phyloP scores from a whole-genome alignment of 352 stramenopile genomes.

The Globisporangium apiculatum region DNA sequence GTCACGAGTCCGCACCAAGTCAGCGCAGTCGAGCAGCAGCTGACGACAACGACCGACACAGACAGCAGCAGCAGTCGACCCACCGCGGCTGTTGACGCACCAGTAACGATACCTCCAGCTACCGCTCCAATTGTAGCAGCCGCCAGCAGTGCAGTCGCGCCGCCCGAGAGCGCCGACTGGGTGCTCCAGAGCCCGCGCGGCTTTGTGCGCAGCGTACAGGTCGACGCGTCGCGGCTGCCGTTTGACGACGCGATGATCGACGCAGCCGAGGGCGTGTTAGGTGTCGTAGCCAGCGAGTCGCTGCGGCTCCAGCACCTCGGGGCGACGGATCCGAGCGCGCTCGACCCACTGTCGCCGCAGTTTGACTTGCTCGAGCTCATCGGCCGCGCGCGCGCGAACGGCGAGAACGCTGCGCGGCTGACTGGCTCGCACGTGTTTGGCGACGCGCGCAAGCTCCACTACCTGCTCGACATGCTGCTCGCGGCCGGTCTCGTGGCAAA shows the following conservation, averaged over 20 bases:
- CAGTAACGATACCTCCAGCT: not conserved
- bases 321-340: conserved; percentile 35
- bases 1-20: too few relatives aligned
- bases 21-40: not conserved
- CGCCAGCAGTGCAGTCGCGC: conserved; percentile 1
- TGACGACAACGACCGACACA: not conserved
- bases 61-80: not conserved
- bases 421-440: conserved; percentile 52
- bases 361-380: conserved; percentile 81
- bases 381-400: conserved; percentile 41
- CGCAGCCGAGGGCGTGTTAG: conserved; percentile 39
- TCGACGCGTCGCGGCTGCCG: conserved; percentile 38
- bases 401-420: conserved; percentile 54
- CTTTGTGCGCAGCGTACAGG: conserved; percentile 47
- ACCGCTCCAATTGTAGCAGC: not conserved
- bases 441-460: conserved; percentile 70
- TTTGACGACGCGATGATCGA: conserved; percentile 56
- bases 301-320: conserved; percentile 66
- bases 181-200: conserved; percentile 56
- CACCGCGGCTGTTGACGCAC: not conserved
- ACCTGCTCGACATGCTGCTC: conserved; percentile 77
- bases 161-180: conserved; percentile 34
- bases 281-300: conserved; percentile 61
- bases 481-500: conserved; percentile 53
- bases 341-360: conserved; percentile 59